phyloP scores from a whole-genome alignment of 2,329 filamentous ascomycete species.

The Penicillium sp. region DNA sequence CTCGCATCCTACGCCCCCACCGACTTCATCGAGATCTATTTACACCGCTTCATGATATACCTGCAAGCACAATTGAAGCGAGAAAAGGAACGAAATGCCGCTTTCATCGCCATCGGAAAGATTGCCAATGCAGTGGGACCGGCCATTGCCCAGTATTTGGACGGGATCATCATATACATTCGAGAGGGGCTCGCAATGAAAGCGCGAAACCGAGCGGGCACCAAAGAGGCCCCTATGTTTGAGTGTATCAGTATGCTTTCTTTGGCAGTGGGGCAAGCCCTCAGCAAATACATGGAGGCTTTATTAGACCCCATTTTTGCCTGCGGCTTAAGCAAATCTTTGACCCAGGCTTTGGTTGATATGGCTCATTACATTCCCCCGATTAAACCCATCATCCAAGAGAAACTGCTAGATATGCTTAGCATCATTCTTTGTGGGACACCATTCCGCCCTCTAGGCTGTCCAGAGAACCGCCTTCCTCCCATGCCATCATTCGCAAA shows the following conservation, averaged over 20 bases:
- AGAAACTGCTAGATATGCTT: slow-evolving; percentile 88
- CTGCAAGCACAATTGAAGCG: slow-evolving; percentile 91
- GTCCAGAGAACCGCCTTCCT: slow-evolving; percentile 80
- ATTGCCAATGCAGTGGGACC: slow-evolving; percentile 96
- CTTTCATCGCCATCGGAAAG: slow-evolving; percentile 93
- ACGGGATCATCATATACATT: slow-evolving; percentile 90
- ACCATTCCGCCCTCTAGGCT: slow-evolving; percentile 87
- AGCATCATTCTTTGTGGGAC: slow-evolving; percentile 91
- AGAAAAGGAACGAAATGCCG: slow-evolving; percentile 89
- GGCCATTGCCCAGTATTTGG: slow-evolving; percentile 90
- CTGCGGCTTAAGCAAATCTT: slow-evolving; percentile 87
- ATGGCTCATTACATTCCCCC: slow-evolving; percentile 99
- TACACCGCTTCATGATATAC: slow-evolving; percentile 97
- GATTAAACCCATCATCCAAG: slow-evolving; percentile 88
- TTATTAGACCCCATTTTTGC: slow-evolving; percentile 95
- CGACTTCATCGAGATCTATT: slow-evolving; percentile 81
- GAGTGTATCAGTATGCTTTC: slow-evolving; percentile 97
- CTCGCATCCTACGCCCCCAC: slow-evolving; percentile 88
- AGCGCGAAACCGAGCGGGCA: slow-evolving; percentile 61
- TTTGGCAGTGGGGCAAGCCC: slow-evolving; percentile 88
- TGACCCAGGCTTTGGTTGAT: slow-evolving; percentile 93
- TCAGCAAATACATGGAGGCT: slow-evolving; percentile 98
- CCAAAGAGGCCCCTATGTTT: slow-evolving; percentile 75
- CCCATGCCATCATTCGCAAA: slow-evolving; percentile 81
- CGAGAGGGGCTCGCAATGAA: slow-evolving; percentile 84